Conservation (phyloP, 2,329 filamentous ascomycete species). For the Fusarium sp. region DNA sequence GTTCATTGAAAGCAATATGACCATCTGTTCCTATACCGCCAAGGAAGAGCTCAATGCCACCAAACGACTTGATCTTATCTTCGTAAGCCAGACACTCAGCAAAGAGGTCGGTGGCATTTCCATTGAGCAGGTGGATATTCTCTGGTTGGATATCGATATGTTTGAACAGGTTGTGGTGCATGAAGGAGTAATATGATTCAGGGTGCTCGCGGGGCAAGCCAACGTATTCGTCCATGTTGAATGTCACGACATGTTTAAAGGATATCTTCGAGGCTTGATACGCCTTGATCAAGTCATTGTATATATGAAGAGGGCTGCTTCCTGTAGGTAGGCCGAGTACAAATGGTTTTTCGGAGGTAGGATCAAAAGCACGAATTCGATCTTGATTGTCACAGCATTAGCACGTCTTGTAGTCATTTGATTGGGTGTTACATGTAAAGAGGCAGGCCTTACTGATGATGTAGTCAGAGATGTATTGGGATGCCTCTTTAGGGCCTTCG, state of each 20-base stretch:
- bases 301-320: constrained; percentile 13
- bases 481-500: constrained; percentile 14
- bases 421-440: fast-evolving
- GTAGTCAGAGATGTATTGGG: constrained; percentile 15
- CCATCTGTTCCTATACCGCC: constrained; percentile 16
- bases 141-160: constrained; percentile 10
- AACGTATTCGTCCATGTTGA: constrained; percentile 22
- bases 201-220: constrained; percentile 10
- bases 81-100: not conserved
- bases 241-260: constrained; percentile 14
- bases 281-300: constrained; percentile 2
- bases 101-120: constrained; percentile 1
- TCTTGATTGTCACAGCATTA: not conserved
- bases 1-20: constrained; percentile 12
- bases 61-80: constrained; percentile 11
- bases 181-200: constrained; percentile 11
- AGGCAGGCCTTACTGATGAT: constrained; percentile 9
- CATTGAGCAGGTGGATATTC: constrained; percentile 2
- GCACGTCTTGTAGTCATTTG: not conserved
- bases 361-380: not conserved
- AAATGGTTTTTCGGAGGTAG: constrained; percentile 10
- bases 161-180: constrained; percentile 12
- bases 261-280: constrained; percentile 9
- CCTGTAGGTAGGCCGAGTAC: constrained; percentile 11
- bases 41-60: constrained; percentile 7